phyloP scores from a whole-genome alignment of 2,329 filamentous ascomycete species.

The Alternaria panax region DNA sequence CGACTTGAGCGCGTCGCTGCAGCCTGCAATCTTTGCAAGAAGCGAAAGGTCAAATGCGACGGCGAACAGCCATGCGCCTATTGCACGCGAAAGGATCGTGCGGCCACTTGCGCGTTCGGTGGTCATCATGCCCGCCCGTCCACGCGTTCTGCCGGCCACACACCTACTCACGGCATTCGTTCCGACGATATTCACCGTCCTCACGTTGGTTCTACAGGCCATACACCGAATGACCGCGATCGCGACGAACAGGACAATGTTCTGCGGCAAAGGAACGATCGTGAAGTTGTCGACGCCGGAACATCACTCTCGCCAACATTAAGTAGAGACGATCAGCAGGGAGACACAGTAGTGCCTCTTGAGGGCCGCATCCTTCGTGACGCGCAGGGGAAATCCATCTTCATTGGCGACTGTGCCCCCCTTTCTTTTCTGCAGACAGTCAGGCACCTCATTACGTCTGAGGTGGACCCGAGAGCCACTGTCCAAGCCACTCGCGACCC shows the following conservation, averaged over 20 bases:
- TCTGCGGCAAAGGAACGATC: conserved; percentile 10
- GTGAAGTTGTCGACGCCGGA: conserved; percentile 9
- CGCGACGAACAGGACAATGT: not conserved
- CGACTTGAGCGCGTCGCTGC: conserved; percentile 37
- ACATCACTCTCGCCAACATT: conserved; percentile 32
- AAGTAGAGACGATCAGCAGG: conserved; percentile 47
- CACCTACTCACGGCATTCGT: conserved; percentile 25
- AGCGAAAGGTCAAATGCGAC: conserved; percentile 58
- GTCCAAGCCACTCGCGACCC: conserved; percentile 38
- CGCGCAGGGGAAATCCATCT: conserved; percentile 62
- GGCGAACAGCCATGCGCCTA: conserved; percentile 61
- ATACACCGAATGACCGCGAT: conserved; percentile 15
- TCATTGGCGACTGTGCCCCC: conserved; percentile 62
- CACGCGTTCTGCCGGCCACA: conserved; percentile 42
- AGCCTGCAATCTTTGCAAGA: conserved; percentile 43
- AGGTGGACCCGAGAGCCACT: conserved; percentile 34
- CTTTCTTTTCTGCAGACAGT: conserved; percentile 62
- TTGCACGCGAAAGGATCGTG: conserved; percentile 53
- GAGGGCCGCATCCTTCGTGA: conserved; percentile 59
- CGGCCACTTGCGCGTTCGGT: conserved; percentile 52
- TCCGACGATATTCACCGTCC: conserved; percentile 5
- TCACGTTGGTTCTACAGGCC: conserved; percentile 3
- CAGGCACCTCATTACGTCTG: conserved; percentile 57
- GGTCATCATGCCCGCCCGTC: conserved; percentile 47
- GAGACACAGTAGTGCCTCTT: conserved; percentile 53